Conservation (phyloP, 306 rosid genomes). For the Pterocarpus macrocarpus region DNA sequence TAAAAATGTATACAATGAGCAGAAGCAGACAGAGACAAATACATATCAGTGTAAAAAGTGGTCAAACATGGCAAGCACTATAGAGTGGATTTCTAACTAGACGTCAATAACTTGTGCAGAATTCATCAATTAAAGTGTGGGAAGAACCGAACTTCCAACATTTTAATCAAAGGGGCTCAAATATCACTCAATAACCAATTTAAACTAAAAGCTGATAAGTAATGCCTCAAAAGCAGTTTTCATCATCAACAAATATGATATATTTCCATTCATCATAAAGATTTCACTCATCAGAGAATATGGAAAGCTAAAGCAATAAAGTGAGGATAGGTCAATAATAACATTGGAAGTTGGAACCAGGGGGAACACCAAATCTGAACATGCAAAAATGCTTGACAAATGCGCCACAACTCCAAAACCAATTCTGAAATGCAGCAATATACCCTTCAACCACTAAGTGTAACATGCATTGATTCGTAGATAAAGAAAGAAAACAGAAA, state of each 20-base stretch:
- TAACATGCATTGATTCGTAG: not conserved
- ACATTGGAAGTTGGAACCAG: not conserved
- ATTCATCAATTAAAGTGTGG: not conserved
- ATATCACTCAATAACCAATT: not conserved
- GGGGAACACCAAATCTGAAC: not conserved
- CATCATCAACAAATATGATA: constrained; percentile 8
- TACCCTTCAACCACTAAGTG: not conserved
- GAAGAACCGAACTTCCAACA: not conserved
- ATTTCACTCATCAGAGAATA: not conserved
- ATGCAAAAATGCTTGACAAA: not conserved
- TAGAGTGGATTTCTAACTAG: not conserved
- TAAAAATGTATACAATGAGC: not conserved
- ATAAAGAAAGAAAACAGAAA: constrained; percentile 18
- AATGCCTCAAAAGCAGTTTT: not conserved
- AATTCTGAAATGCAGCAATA: not conserved
- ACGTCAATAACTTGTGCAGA: not conserved
- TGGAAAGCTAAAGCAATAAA: constrained; percentile 1
- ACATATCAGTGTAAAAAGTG: too few species aligned
- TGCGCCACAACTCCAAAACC: constrained; percentile 24
- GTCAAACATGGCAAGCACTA: too few species aligned
- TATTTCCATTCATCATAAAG: constrained; percentile 7
- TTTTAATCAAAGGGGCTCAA: constrained; percentile 1
- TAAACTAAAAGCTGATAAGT: not conserved
- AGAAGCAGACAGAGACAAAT: not conserved
- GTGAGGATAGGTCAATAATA: constrained; percentile 5